These are phyloP conservation scores for Gaillardinia entomophila DNA, from an alignment of 805 yeast genomes.

Conservation along the genomic window DNA sequence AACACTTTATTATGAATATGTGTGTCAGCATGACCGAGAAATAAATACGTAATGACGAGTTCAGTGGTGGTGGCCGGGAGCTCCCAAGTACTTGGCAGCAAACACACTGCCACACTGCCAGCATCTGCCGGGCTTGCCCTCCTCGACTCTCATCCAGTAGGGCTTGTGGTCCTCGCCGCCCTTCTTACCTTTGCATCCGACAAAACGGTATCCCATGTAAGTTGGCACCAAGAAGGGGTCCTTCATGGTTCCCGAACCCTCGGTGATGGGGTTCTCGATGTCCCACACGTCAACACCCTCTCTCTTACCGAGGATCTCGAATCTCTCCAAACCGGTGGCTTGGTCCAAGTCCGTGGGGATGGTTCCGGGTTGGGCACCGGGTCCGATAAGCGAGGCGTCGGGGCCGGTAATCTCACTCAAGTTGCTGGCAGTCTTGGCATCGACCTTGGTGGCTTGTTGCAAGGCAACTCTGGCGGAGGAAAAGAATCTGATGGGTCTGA, in stretches of 20 bases:
- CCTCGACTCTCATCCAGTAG: slow-evolving; percentile 88
- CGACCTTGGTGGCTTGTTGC: slow-evolving; percentile 22
- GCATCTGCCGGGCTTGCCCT: slow-evolving; percentile 83
- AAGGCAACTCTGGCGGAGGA: slow-evolving; percentile 24
- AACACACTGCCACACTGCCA: slow-evolving; percentile 98
- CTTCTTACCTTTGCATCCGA: slow-evolving; percentile 89
- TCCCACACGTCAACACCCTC: slow-evolving; percentile 96
- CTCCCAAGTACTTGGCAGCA: slow-evolving; percentile 83
- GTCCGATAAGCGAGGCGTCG: slow-evolving; percentile 71
- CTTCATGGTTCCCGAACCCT: slow-evolving; percentile 84
- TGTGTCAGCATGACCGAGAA: neutral
- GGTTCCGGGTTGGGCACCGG: slow-evolving; percentile 80
- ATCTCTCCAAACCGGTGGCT: slow-evolving; percentile 97
- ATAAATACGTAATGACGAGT: neutral
- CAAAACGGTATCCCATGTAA: slow-evolving; percentile 87
- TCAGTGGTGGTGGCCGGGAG: slow-evolving; percentile 54
- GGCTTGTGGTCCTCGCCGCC: slow-evolving; percentile 90
- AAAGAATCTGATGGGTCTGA: slow-evolving; percentile 30
- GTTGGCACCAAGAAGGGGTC: slow-evolving; percentile 90
- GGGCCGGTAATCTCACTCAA: slow-evolving; percentile 78
- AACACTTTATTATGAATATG: neutral
- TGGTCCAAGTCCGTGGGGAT: slow-evolving; percentile 94
- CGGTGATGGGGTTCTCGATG: slow-evolving; percentile 77
- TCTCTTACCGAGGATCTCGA: slow-evolving; percentile 86
- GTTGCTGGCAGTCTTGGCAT: slow-evolving; percentile 55